Conservation (phyloP, 805 yeast species). For the Myxozyma neotropica region DNA sequence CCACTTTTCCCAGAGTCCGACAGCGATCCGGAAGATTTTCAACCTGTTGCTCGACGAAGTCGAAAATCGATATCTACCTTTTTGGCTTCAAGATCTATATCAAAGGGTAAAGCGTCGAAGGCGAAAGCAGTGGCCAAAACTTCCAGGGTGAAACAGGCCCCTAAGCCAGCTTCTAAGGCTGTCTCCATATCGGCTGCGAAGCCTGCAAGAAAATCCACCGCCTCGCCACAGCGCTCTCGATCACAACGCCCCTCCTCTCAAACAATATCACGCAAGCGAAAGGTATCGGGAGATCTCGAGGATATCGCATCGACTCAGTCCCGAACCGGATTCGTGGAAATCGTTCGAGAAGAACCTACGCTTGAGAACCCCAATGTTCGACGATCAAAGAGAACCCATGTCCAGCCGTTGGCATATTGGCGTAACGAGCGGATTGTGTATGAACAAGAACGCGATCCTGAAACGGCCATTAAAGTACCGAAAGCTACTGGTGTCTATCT, state of each 20-base stretch:
- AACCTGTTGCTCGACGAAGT: slow-evolving; percentile 1
- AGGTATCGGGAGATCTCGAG: background rate
- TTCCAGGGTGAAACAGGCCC: background rate
- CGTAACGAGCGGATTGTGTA: slow-evolving; percentile 76
- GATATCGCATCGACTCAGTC: background rate
- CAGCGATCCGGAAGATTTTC: slow-evolving; percentile 7
- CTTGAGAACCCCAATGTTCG: slow-evolving; percentile 40
- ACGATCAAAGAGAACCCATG: slow-evolving; percentile 64
- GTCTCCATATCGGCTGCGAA: background rate
- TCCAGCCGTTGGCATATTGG: slow-evolving; percentile 82
- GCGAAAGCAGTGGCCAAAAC: background rate
- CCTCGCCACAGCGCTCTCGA: background rate
- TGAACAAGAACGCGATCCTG: slow-evolving; percentile 39
- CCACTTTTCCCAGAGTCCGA: background rate
- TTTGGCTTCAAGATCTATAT: background rate
- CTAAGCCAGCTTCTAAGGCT: background rate
- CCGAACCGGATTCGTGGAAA: slow-evolving; percentile 9
- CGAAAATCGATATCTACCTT: background rate
- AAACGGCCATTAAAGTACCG: slow-evolving; percentile 34
- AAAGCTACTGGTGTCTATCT: slow-evolving; percentile 38
- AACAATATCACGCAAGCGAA: background rate
- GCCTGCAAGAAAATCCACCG: background rate
- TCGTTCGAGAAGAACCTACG: background rate
- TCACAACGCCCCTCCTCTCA: background rate
- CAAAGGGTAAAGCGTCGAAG: background rate